Conservation (phyloP, 305 asterid species). For the Nicotiana rustica region DNA sequence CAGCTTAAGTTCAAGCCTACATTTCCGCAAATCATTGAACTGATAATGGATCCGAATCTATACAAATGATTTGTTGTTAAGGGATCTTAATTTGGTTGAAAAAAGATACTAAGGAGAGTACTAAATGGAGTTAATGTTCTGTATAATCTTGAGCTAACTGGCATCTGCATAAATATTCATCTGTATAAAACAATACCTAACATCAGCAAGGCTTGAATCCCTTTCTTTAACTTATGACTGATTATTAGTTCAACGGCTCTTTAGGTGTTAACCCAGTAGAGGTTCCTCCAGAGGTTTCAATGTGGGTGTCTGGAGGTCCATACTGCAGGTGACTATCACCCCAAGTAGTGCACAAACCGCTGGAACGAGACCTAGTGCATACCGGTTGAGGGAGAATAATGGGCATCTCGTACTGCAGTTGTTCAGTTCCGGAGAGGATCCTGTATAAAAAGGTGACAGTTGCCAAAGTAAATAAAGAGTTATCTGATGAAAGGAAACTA, state of each 20-base stretch:
- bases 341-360: constrained; percentile 68
- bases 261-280: constrained; percentile 49
- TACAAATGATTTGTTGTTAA: not conserved
- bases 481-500: not conserved
- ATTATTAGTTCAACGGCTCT: not conserved
- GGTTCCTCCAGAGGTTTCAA: constrained; percentile 50
- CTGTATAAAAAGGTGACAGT: constrained; percentile 46
- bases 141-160: constrained; percentile 12
- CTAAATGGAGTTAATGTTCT: constrained; percentile 6
- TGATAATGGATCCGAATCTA: not conserved
- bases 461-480: not conserved
- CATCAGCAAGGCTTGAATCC: constrained; percentile 18
- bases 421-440: constrained; percentile 49
- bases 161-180: constrained; percentile 18
- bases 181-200: not conserved
- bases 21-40: not conserved
- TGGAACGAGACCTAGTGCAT: constrained; percentile 75
- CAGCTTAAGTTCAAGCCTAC: constrained; percentile 20
- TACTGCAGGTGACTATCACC: constrained; percentile 62
- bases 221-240: not conserved
- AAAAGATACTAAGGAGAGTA: not conserved
- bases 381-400: constrained; percentile 58
- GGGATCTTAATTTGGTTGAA: constrained; percentile 22
- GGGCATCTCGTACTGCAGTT: constrained; percentile 35
- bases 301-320: constrained; percentile 58